Percentiles rank a stretch among this genome's conserved stretches.
Evolutionary conservation across 2,329 filamentous ascomycete species (phyloP).

Genomic region (Pseudocercospora macadamiae): DNA sequence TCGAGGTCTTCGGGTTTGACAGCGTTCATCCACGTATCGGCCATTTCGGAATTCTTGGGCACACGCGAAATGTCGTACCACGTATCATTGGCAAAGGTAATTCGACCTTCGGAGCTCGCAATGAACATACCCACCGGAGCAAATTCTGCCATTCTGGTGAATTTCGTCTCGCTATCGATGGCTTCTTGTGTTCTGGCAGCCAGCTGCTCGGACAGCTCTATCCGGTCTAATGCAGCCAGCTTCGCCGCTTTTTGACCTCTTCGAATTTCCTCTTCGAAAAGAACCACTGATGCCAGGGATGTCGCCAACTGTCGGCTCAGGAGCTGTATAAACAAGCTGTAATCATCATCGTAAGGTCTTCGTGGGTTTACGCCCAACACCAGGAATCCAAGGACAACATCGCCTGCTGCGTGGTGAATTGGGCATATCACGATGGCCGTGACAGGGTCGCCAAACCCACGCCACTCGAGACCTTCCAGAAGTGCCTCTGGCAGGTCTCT

Average conservation of each 20-base stretch:
- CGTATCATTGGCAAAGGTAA: conserved; percentile 81
- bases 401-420: conserved; percentile 74
- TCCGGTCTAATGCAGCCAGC: conserved; percentile 74
- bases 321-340: conserved; percentile 75
- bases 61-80: conserved; percentile 71
- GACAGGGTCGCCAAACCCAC: conserved; percentile 72
- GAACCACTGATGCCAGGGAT: conserved; percentile 76
- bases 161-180: conserved; percentile 70
- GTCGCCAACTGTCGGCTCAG: conserved; percentile 76
- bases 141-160: conserved; percentile 82
- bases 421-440: conserved; percentile 75
- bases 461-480: conserved; percentile 68
- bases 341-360: conserved; percentile 78
- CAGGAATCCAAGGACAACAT: conserved; percentile 75
- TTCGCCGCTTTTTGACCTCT: conserved; percentile 73
- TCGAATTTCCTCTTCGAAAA: conserved; percentile 82
- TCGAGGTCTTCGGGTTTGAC: conserved; percentile 68
- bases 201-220: conserved; percentile 76
- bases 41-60: conserved; percentile 58
- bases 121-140: conserved; percentile 86
- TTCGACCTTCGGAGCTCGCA: conserved; percentile 69
- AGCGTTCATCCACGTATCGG: conserved; percentile 72
- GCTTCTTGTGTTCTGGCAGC: conserved; percentile 63
- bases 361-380: conserved; percentile 78
- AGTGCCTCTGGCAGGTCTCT: conserved; percentile 67